These are phyloP conservation scores for Schwanniomyces polymorphus DNA, from an alignment of 805 yeast species.

Conservation along the genomic window DNA sequence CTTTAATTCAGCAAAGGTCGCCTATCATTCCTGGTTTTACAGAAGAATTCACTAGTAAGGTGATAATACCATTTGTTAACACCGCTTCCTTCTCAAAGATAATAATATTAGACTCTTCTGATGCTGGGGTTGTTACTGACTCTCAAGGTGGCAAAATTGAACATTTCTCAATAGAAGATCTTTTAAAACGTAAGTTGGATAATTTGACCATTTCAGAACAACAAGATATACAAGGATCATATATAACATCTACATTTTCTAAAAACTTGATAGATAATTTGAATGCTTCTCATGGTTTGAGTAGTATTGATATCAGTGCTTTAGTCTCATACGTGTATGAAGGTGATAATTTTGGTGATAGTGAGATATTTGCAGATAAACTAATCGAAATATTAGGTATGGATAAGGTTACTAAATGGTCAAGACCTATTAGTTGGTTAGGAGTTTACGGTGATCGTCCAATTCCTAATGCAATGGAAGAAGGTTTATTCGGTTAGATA, in stretches of 20 bases:
- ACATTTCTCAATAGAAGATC: conserved; percentile 27
- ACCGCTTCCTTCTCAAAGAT: conserved; percentile 43
- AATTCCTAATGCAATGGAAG: conserved; percentile 67
- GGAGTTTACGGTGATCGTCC: conserved; percentile 81
- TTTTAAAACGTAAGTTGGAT: conserved; percentile 29
- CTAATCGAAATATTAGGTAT: conserved; percentile 23
- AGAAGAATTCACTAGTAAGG: conserved; percentile 48
- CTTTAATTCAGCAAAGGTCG: conserved; percentile 78
- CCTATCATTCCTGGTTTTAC: conserved; percentile 74
- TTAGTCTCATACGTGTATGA: conserved; percentile 74
- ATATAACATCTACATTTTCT: conserved; percentile 11
- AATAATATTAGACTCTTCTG: conserved; percentile 69
- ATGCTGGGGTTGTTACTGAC: conserved; percentile 51
- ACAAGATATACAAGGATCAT: conserved; percentile 3
- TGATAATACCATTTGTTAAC: conserved; percentile 50
- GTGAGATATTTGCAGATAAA: conserved; percentile 48
- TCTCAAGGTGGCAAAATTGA: conserved; percentile 21
- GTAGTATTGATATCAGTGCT: conserved; percentile 28
- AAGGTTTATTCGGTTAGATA: conserved; percentile 65
- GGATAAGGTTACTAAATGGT: conserved; percentile 28
- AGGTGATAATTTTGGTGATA: conserved; percentile 85
- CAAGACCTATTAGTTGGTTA: conserved; percentile 75
- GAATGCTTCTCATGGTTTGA: conserved; percentile 1
- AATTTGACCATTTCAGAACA: conserved; percentile 21
- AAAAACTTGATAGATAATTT: conserved; percentile 4